Evolutionary conservation across 2,329 filamentous ascomycete genomes (phyloP), one percentile per base, ranked within the genome.

Genomic region (Diplodia sapinea): DNA sequence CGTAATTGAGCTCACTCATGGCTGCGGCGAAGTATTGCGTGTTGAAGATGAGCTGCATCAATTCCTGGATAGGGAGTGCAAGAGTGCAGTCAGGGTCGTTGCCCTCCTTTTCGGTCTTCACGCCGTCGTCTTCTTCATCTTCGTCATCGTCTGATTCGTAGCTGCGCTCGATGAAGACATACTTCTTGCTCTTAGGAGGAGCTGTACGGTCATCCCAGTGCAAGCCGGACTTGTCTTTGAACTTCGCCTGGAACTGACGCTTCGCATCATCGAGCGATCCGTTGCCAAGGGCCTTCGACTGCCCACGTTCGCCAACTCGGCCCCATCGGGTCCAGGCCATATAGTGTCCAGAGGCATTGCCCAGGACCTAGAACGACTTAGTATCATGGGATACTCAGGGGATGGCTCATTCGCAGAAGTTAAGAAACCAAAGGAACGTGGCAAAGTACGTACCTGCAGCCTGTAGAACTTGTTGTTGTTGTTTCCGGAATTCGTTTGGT

Each of bases 381-480:
- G 51, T 17, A 36, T 9, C 31, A 55, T 26, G 40, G 7, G 40
- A n/a, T 15, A 13, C 13, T 43, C 40, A 43, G 17, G 15, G 2
- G 40, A 43, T 43, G 13, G 13, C 13, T 40, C 12, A 43, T n/a
- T 17, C 15, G 13, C 13, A 38, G 38, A 4, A 43, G 4, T 17
- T 17, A 1, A 7, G 38, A 6, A 38, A 33, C 2, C 6, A 33
- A 6, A 38, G 36, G 11, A 12, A 38, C 9, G 2, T 38, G 9
- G 11, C 36, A 8, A 36, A 33, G 15, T 31, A 5, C 65, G 73
- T 70, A 91, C 82, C 81, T 94, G 91, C 33, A 93, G 77, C 33
- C 87, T 86, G 74, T 94, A 94, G 76, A 94, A 94, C 72, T 95
- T 95, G 78, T 95, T 94, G 78, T 91, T 91, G 74, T 94, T 95